Base-by-base conservation (phyloP, 2,329 filamentous ascomycete genomes). In the Diaporthe sp. region DNA sequence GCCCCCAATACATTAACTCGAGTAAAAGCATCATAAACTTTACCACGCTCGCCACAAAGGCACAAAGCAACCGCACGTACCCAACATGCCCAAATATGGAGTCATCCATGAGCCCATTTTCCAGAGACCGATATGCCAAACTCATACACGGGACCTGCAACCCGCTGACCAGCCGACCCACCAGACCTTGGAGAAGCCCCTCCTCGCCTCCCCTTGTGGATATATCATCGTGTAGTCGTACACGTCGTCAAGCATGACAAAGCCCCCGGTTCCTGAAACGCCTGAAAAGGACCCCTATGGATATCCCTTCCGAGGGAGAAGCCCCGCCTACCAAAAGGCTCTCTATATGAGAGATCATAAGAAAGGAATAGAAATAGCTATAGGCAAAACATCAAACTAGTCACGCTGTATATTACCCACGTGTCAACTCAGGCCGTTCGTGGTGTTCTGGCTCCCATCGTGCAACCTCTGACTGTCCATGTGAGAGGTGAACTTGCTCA, bases 401-500 rank as follows among this genome's bases (percentile, higher is more conserved):
- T 46, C 37, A 46, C 39, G 12, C 59, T 22, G 28, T 15, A 71
- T 25, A 51, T 46, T 55, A 53, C n/a, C 34, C 65, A n/a, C 46
- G 28, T 76, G 28, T 76, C 62, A 77, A 25, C 57, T 72, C 73
- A 75, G 39, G 8, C 69, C 69, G 34, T 65, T 49, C n/a, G 59
- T 67, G 31, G 55, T 72, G 34, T 70, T 57, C 25, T 77, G 75
- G 49, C 34, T 62, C 46, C 57, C 74, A 28, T 74, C 62, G 13
- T 70, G 53, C 8, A 57, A 37, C 49, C 62, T 72, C 46, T 77
- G 75, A 51, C 69, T 75, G 42, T 77, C 75, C 75, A 75, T 51
- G 31, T 77, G 75, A 89, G 70, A 61, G 13, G 86, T 85, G 80
- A 89, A 92, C 80, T 92, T 92, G 71, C 90, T 89, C 81, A 91